phyloP scores from a whole-genome alignment of 1,284 basidiomycete genomes.

The Leccinum variabile region DNA sequence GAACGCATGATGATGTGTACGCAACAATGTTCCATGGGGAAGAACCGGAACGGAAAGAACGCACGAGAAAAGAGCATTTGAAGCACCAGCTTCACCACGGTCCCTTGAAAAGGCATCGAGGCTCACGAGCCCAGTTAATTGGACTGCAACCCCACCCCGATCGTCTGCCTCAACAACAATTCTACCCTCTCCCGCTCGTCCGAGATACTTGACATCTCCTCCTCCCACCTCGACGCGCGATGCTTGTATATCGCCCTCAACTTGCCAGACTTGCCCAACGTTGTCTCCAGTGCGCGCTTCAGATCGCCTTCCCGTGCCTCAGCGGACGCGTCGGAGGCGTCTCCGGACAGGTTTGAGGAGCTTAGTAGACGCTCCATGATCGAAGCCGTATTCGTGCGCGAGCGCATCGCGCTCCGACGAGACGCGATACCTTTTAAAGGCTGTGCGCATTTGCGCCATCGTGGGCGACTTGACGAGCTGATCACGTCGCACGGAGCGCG shows the following conservation, averaged over 20 bases:
- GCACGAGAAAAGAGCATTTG: neutral
- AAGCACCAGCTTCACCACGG: neutral
- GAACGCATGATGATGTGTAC: neutral
- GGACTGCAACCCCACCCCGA: slow-evolving; percentile 42
- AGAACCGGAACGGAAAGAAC: neutral
- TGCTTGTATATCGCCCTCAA: slow-evolving; percentile 65
- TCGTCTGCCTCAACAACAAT: slow-evolving; percentile 59
- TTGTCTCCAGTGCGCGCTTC: slow-evolving; percentile 60
- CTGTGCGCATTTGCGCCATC: slow-evolving; percentile 50
- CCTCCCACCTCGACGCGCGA: slow-evolving; percentile 63
- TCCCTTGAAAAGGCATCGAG: neutral
- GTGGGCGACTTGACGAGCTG: slow-evolving; percentile 47
- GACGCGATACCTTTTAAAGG: slow-evolving; percentile 59
- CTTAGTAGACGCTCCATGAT: slow-evolving; percentile 56
- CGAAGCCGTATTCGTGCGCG: slow-evolving; percentile 46
- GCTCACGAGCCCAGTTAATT: slow-evolving; percentile 13
- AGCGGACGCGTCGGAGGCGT: slow-evolving; percentile 50
- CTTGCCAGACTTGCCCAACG: slow-evolving; percentile 59
- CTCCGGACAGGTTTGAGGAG: slow-evolving; percentile 44
- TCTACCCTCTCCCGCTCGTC: slow-evolving; percentile 70
- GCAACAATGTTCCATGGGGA: neutral
- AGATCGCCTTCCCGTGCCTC: slow-evolving; percentile 43
- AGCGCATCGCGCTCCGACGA: slow-evolving; percentile 50
- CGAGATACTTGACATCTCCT: slow-evolving; percentile 63
- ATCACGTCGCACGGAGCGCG: slow-evolving; percentile 65